These are phyloP conservation scores for Colletotrichum siamense DNA, from an alignment of 2,329 filamentous ascomycete genomes.

Conservation along the genomic window DNA sequence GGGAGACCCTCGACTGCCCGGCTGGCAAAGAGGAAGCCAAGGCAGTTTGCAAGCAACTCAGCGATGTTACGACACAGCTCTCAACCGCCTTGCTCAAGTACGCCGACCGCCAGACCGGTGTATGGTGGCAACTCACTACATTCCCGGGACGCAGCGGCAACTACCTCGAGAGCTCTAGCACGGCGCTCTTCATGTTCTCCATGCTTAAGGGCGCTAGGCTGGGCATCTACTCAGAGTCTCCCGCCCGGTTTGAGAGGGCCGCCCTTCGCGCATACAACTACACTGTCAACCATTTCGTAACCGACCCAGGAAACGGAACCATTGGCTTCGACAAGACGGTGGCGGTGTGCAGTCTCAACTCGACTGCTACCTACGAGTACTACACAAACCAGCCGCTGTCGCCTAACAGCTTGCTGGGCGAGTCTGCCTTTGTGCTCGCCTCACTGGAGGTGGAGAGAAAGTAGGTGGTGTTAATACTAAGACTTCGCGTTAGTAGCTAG, in stretches of 20 bases:
- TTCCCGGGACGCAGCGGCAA: constrained; percentile 15
- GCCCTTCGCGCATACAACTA: constrained; percentile 20
- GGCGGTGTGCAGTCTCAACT: constrained; percentile 45
- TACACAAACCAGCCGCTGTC: constrained; percentile 39
- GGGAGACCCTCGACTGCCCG: constrained; percentile 14
- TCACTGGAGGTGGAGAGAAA: constrained; percentile 38
- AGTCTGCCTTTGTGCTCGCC: constrained; percentile 40
- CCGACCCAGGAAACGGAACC: constrained; percentile 6
- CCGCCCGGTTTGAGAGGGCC: neutral
- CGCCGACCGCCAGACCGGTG: constrained; percentile 12
- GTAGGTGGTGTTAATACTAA: neutral
- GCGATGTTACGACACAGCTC: neutral
- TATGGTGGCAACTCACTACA: constrained; percentile 22
- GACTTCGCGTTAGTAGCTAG: neutral
- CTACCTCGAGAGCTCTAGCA: constrained; percentile 24
- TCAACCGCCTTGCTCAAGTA: neutral
- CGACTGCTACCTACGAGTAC: constrained; percentile 44
- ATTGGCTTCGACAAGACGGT: constrained; percentile 41
- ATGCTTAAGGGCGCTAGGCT: constrained; percentile 10
- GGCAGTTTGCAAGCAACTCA: neutral
- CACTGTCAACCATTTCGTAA: constrained; percentile 9
- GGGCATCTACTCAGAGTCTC: neutral
- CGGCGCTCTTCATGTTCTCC: constrained; percentile 19
- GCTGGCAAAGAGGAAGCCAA: neutral
- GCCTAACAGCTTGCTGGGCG: constrained; percentile 42